Evolutionary conservation across 257 asterid species (phyloP).

Genomic region (Scutellaria minor): DNA sequence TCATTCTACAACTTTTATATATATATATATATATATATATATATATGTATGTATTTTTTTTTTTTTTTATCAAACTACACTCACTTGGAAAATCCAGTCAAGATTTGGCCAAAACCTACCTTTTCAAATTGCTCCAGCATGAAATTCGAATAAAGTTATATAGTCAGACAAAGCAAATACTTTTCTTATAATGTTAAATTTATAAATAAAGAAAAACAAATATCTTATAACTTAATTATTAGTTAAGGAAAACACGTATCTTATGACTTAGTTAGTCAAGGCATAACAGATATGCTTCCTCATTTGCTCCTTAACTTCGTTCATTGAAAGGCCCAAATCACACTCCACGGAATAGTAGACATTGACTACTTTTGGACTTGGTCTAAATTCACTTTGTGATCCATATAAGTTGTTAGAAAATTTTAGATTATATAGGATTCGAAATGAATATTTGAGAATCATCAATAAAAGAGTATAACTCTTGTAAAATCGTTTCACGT

Average conservation of each 20-base stretch:
- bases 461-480: too few species aligned
- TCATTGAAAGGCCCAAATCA: background rate
- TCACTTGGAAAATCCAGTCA: background rate
- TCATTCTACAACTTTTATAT: too few species aligned
- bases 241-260: too few species aligned
- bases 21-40: too few species aligned
- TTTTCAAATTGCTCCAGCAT: background rate
- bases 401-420: background rate
- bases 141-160: background rate
- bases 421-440: too few species aligned
- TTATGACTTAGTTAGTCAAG: background rate
- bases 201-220: background rate
- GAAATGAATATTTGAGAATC: too few species aligned
- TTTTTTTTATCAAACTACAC: too few species aligned
- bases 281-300: background rate
- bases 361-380: background rate
- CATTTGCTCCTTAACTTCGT: background rate
- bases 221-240: background rate
- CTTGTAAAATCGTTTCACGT: too few species aligned
- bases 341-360: background rate
- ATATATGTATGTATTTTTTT: too few species aligned
- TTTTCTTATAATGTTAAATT: background rate
- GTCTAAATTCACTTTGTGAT: background rate
- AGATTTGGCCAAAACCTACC: background rate
- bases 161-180: background rate